Base-by-base conservation (phyloP, 768 basidiomycete genomes). In the Suillus fuscotomentosus region DNA sequence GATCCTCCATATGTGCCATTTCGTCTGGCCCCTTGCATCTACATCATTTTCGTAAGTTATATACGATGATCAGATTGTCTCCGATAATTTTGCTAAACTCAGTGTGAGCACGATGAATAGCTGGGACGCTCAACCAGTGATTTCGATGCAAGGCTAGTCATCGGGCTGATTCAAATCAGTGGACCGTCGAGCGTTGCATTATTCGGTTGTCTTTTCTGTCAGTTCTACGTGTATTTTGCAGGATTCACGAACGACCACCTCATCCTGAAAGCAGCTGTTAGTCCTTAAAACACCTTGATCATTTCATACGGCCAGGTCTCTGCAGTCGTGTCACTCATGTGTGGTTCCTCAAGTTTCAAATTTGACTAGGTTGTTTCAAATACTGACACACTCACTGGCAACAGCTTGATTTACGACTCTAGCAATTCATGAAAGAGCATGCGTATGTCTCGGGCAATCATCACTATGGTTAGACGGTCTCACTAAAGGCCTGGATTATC, bases 81-180 rank as follows among this genome's bases (percentile, higher is more conserved):
- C n/a, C 11, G 11, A 47, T 47, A 47, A 47, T n/a, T n/a, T 47
- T 47, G n/a, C 22, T 24, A 24, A 14, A 24, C 14, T 50, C 14
- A 50, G 48, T 24, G 48, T 24, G 48, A 24, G 48, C 22, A 48
- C n/a, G 5, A 48, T 48, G 47, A 11, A 22, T 11, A 48, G 5
- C n/a, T 22, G 5, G n/a, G 22, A 22, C n/a, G 47, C n/a, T 48
- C 47, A 48, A 22, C 3, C 5, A 48, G 13, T 7, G 24, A 15
- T 50, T 50, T 50, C 13, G 14, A 50, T 24, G 51, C 9, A 31
- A 53, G 51, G 8, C 27, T 53, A 2, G 45, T 59, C 61, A 34
- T 65, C 5, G 67, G 63, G n/a, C 65, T 65, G 14, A 45, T 68
- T 15, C 65, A 68, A 42, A 60, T 68, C 20, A 63, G 69, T 24